Evolutionary conservation across 176 grass and related monocot genomes (phyloP).

Genomic region (Alopecurus myosuroides): DNA sequence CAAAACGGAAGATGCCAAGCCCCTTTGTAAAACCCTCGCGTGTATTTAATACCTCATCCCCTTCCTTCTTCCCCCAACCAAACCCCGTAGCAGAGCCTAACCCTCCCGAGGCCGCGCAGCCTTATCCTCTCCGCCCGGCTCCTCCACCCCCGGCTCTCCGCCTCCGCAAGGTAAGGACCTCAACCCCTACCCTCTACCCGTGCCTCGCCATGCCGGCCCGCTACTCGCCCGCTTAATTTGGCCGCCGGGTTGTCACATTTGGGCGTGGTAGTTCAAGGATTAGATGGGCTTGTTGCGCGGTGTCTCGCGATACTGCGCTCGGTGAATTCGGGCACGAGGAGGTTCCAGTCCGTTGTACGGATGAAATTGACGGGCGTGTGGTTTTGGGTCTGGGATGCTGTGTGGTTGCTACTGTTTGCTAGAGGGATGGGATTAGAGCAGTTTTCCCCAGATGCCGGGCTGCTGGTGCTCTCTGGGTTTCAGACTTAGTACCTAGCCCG

Average conservation of each 20-base stretch:
- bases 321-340: neutral
- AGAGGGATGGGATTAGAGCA: neutral
- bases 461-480: neutral
- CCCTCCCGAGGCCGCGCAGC: constrained; percentile 33
- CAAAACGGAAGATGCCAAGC: neutral
- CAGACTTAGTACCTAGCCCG: neutral
- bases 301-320: neutral
- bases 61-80: neutral
- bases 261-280: neutral
- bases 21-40: constrained; percentile 15
- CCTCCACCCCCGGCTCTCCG: neutral
- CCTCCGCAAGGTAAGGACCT: constrained; percentile 13
- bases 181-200: neutral
- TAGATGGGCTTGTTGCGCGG: neutral
- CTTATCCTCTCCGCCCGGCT: constrained; percentile 46
- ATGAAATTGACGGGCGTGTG: neutral
- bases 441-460: neutral
- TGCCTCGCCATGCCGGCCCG: neutral
- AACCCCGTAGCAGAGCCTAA: neutral
- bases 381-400: neutral
- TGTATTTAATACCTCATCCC: constrained; percentile 46
- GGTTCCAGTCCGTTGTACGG: neutral
- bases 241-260: neutral
- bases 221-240: neutral
- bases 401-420: neutral